Conservation (phyloP, 768 basidiomycete genomes). For the Serendipita sp. region DNA sequence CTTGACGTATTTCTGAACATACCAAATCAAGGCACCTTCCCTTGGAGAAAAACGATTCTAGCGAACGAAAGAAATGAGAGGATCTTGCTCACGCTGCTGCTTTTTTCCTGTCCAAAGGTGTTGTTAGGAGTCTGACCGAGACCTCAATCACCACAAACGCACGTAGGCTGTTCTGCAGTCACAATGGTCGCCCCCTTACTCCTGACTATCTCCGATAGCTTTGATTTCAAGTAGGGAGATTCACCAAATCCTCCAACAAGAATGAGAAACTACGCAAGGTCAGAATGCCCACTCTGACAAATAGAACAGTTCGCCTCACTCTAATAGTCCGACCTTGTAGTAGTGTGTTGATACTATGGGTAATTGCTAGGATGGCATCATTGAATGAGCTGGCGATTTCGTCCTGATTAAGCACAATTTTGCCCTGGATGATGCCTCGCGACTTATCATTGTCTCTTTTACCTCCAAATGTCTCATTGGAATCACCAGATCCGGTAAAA, state of each 20-base stretch:
- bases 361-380: not conserved
- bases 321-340: not conserved
- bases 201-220: not conserved
- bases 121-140: not conserved
- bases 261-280: not conserved
- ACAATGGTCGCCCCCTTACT: not conserved
- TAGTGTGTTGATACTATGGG: not conserved
- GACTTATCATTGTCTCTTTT: not conserved
- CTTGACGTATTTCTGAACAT: not conserved
- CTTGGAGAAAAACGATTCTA: not conserved
- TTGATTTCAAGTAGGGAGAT: not conserved
- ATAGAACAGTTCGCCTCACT: not conserved
- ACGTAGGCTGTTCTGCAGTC: not conserved
- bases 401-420: not conserved
- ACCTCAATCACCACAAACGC: not conserved
- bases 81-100: not conserved
- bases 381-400: not conserved
- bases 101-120: not conserved
- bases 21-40: not conserved
- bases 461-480: not conserved
- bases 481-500: not conserved
- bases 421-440: not conserved
- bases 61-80: not conserved
- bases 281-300: not conserved
- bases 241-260: not conserved